A percentile compares a stretch with the other conserved stretches of the same genome.
Conservation (phyloP, 2,329 filamentous ascomycete species). For the Drechslerella stenobrocha region DNA sequence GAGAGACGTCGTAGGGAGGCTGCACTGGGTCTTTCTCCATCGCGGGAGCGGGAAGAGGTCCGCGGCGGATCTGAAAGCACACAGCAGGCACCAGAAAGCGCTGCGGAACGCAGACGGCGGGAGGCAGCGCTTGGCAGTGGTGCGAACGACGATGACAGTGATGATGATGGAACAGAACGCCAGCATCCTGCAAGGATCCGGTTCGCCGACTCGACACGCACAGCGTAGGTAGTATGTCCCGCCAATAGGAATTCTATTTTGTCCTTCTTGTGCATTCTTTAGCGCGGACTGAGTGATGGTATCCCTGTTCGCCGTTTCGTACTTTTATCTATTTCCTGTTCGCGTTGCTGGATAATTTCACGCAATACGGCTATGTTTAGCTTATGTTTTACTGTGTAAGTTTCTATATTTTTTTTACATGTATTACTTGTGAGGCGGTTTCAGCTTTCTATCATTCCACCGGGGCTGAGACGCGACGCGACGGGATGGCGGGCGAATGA, state of each 20-base stretch:
- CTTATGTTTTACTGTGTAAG: no score
- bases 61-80: constrained; percentile 3
- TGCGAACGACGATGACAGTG: constrained; percentile 24
- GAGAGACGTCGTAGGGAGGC: constrained; percentile 74
- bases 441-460: no score
- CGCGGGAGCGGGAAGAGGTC: constrained; percentile 1
- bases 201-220: constrained; percentile 24
- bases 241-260: constrained; percentile 4
- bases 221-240: background rate
- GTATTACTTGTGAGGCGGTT: no score
- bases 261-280: no score
- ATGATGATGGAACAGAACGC: constrained; percentile 43
- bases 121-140: constrained; percentile 66
- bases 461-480: no score
- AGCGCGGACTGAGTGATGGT: no score
- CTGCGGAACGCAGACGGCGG: constrained; percentile 72
- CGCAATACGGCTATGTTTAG: no score
- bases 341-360: no score
- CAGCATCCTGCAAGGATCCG: constrained; percentile 31
- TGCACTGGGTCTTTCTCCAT: constrained; percentile 63
- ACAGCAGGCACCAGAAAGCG: constrained; percentile 62
- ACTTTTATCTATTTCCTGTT: no score
- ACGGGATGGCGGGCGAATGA: no score
- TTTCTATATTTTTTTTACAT: no score
- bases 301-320: no score